A percentile compares a stretch with the other conserved stretches of the same genome.
phyloP scores from a whole-genome alignment of 257 asterid species.

The Haberlea rhodopensis region DNA sequence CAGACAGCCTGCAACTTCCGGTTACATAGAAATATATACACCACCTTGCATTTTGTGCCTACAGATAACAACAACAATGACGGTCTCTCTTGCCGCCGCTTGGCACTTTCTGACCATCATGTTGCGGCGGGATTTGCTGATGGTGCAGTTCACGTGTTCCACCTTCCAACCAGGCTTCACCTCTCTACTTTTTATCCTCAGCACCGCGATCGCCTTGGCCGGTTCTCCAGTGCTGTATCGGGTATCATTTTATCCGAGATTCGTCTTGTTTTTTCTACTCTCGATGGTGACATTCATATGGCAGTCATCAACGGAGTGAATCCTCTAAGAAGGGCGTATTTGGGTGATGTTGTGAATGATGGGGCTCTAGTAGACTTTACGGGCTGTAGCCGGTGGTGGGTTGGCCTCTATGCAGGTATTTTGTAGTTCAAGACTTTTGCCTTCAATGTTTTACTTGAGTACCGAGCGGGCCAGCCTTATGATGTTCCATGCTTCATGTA shows the following conservation, averaged over 20 bases:
- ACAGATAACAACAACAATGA: slow-evolving; percentile 39
- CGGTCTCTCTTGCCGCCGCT: slow-evolving; percentile 54
- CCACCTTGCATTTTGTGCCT: slow-evolving; percentile 45
- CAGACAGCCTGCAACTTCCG: slow-evolving; percentile 61
- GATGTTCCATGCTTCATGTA: neutral
- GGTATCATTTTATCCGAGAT: slow-evolving; percentile 52
- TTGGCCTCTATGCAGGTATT: slow-evolving; percentile 84
- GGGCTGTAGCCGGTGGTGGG: slow-evolving; percentile 87
- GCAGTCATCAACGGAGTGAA: slow-evolving; percentile 31
- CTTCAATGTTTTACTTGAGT: neutral
- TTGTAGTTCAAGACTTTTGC: neutral
- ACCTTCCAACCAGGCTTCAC: slow-evolving; percentile 43
- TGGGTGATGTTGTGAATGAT: slow-evolving; percentile 78
- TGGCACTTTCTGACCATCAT: slow-evolving; percentile 66
- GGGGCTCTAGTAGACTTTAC: slow-evolving; percentile 84
- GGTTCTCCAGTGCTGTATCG: slow-evolving; percentile 56
- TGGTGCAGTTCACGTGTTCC: slow-evolving; percentile 67
- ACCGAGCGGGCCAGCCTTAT: no score
- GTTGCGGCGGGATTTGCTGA: slow-evolving; percentile 81
- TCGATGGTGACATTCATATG: slow-evolving; percentile 70
- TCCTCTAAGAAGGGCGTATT: slow-evolving; percentile 51
- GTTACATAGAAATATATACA: slow-evolving; percentile 33
- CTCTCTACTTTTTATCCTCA: slow-evolving; percentile 57
- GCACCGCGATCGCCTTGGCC: slow-evolving; percentile 63
- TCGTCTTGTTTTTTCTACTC: slow-evolving; percentile 54